A percentile compares a stretch with the other conserved stretches of the same genome.
Conservation (phyloP, 2,329 filamentous ascomycete species). For the Cercospora nicotianae region DNA sequence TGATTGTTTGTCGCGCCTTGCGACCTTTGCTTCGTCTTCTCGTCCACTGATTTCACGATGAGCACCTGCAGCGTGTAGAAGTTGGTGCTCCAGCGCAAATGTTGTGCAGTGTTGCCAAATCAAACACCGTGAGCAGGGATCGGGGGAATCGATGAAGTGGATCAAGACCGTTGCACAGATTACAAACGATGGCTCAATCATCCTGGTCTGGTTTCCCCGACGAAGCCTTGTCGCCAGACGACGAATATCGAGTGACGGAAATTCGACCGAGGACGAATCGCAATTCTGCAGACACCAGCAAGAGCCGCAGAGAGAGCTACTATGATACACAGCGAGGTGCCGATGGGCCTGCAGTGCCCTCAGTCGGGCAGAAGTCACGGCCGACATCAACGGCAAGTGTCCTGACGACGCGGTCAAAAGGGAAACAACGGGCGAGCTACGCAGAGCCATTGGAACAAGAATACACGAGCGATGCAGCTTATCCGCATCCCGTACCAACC, state of each 20-base stretch:
- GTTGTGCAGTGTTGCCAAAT: background rate
- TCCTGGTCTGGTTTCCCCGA: conserved; percentile 11
- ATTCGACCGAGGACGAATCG: conserved; percentile 5
- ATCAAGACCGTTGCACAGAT: background rate
- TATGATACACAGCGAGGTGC: conserved; percentile 29
- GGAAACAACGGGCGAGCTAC: conserved; percentile 28
- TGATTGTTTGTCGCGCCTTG: background rate
- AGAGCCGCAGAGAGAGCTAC: conserved; percentile 29
- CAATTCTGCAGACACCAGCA: conserved; percentile 25
- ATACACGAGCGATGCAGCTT: conserved; percentile 25
- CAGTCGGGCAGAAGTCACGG: conserved; percentile 14
- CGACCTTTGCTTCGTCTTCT: background rate
- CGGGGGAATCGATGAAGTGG: background rate
- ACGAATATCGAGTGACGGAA: conserved; percentile 5
- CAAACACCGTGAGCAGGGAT: background rate
- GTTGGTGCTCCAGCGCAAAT: background rate
- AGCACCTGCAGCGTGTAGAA: background rate
- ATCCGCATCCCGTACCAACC: conserved; percentile 21
- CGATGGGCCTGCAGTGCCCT: conserved; percentile 1
- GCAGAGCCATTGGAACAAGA: conserved; percentile 26
- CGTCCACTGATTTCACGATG: background rate
- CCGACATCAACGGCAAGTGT: conserved; percentile 24
- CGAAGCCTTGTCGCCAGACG: conserved; percentile 12
- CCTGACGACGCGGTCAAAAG: conserved; percentile 15
- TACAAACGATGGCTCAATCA: conserved; percentile 7